A percentile compares a stretch with the other conserved stretches of the same genome.
phyloP scores from a whole-genome alignment of 1,284 basidiomycete species.

The Gymnopus androsaceus region DNA sequence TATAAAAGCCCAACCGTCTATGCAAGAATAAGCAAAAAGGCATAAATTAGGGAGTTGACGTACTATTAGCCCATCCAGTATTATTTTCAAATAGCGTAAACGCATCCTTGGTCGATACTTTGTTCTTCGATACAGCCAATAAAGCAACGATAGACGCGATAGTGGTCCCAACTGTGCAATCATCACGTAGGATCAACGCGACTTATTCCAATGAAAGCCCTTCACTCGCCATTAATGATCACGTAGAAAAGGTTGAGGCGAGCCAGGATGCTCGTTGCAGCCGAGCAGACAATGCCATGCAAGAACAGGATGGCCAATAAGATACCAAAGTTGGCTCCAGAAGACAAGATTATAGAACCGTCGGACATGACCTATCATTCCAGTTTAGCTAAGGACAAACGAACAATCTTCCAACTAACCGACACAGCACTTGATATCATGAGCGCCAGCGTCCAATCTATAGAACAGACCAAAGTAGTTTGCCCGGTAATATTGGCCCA shows the following conservation, averaged over 20 bases:
- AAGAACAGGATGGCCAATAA: slow-evolving; percentile 60
- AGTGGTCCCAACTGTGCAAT: slow-evolving; percentile 53
- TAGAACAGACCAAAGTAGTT: slow-evolving; percentile 67
- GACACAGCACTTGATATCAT: slow-evolving; percentile 76
- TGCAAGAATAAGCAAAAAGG: slow-evolving; percentile 2
- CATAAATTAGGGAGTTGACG: slow-evolving; percentile 21
- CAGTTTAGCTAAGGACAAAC: no score
- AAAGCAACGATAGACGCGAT: slow-evolving; percentile 62
- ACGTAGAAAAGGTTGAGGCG: slow-evolving; percentile 71
- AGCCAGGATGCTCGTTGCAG: slow-evolving; percentile 65
- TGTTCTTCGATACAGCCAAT: slow-evolving; percentile 55
- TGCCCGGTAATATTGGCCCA: slow-evolving; percentile 68
- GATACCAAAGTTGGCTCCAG: slow-evolving; percentile 70
- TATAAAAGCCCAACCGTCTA: slow-evolving; percentile 74
- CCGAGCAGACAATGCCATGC: slow-evolving; percentile 71
- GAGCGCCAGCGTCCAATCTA: slow-evolving; percentile 75
- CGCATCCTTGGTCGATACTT: slow-evolving; percentile 65
- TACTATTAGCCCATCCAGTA: slow-evolving; percentile 65
- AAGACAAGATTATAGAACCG: slow-evolving; percentile 49
- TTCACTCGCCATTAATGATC: slow-evolving; percentile 54
- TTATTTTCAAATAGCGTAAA: slow-evolving; percentile 73
- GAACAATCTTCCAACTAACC: no score
- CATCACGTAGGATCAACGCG: slow-evolving; percentile 17
- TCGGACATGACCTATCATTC: slow-evolving; percentile 60
- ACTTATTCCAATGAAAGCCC: background rate